Evolutionary conservation across 108 stramenopile genomes (phyloP).

Genomic region (Fistulifera pelliculosa): DNA sequence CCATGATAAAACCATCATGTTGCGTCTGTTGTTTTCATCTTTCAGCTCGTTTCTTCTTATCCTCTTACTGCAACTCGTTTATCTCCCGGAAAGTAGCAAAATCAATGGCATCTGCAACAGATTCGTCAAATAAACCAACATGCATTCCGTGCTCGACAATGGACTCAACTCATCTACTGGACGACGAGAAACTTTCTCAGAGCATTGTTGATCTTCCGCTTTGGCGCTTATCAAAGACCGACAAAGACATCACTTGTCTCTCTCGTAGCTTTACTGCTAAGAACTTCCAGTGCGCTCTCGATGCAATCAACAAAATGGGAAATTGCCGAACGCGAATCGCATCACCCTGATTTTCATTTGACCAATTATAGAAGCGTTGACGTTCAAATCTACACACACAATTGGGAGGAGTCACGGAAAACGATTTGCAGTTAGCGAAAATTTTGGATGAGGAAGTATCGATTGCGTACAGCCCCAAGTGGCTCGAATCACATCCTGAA

Average conservation of each 20-base stretch:
- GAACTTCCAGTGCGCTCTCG: constrained; percentile 67
- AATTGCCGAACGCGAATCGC: constrained; percentile 67
- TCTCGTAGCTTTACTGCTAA: constrained; percentile 37
- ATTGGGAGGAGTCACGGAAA: constrained; percentile 65
- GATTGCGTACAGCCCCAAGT: constrained; percentile 80
- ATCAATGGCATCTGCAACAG: neutral
- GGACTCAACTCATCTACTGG: neutral
- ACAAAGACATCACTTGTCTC: constrained; percentile 13
- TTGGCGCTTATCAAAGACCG: neutral
- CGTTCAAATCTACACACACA: constrained; percentile 77
- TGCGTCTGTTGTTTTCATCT: too few relatives aligned
- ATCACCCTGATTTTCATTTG: constrained; percentile 92
- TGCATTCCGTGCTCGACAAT: neutral
- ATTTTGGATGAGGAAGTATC: constrained; percentile 48
- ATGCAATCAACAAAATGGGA: constrained; percentile 71
- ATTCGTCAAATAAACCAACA: neutral
- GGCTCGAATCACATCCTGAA: constrained; percentile 62
- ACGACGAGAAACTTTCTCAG: neutral
- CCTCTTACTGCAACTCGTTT: too few relatives aligned
- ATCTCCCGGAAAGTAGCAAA: too few relatives aligned
- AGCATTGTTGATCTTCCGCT: neutral
- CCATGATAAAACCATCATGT: too few relatives aligned
- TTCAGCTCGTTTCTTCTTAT: too few relatives aligned
- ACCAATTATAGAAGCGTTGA: constrained; percentile 81
- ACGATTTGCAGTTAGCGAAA: constrained; percentile 75